Conservation (phyloP, 352 stramenopile genomes). For the Elongisporangium prolatum region DNA sequence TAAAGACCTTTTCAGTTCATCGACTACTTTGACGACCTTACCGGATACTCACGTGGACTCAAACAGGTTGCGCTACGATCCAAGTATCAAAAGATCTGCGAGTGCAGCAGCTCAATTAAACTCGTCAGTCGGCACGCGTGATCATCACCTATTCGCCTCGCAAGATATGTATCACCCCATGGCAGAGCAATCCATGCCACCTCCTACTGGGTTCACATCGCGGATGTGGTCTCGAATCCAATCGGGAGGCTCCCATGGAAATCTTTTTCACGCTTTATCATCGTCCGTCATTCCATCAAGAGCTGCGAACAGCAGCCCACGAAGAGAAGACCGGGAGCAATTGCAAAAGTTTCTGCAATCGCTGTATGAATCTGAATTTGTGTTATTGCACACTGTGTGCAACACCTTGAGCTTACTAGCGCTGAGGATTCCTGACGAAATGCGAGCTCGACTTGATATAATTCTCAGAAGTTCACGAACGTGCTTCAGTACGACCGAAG, state of each 20-base stretch:
- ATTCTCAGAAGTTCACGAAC: conserved; percentile 30
- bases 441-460: conserved; percentile 27
- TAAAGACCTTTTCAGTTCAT: conserved; percentile 34
- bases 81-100: background rate
- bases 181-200: conserved; percentile 13
- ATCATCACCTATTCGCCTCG: background rate
- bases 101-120: background rate
- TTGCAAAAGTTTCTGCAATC: conserved; percentile 37
- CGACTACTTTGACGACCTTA: background rate
- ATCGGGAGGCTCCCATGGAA: conserved; percentile 36
- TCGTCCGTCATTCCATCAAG: conserved; percentile 19
- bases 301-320: conserved; percentile 7
- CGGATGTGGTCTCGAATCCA: conserved; percentile 73
- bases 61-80: background rate
- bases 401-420: conserved; percentile 55
- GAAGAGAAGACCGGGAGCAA: conserved; percentile 20
- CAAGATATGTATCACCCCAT: background rate
- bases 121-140: background rate
- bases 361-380: conserved; percentile 60
- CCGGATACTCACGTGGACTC: background rate
- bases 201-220: conserved; percentile 57
- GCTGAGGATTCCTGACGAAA: conserved; percentile 36
- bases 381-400: conserved; percentile 45
- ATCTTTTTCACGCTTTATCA: conserved; percentile 54
- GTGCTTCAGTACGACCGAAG: conserved; percentile 58